phyloP scores from a whole-genome alignment of 2,329 filamentous ascomycete species.

The Epichloe scottii region DNA sequence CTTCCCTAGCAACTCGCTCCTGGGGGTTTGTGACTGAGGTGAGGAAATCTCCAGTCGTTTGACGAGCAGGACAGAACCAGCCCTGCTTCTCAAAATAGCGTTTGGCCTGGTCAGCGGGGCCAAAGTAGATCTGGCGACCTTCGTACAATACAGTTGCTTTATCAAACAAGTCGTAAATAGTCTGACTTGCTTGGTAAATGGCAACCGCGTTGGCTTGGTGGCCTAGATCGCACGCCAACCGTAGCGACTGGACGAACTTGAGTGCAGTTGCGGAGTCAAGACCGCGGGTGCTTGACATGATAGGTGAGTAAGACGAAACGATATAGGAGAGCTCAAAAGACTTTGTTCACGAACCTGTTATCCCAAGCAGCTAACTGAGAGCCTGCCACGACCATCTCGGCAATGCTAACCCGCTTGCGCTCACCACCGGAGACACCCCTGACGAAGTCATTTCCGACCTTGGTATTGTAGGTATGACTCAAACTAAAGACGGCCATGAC shows the following conservation, averaged over 20 bases:
- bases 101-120: slow-evolving; percentile 45
- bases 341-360: slow-evolving; percentile 33
- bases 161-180: slow-evolving; percentile 62
- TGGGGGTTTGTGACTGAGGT: slow-evolving; percentile 54
- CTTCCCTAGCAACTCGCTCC: slow-evolving; percentile 42
- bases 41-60: slow-evolving; percentile 58
- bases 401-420: slow-evolving; percentile 70
- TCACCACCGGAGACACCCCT: slow-evolving; percentile 61
- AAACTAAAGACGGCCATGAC: slow-evolving; percentile 63
- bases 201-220: slow-evolving; percentile 52
- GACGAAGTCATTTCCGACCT: slow-evolving; percentile 62
- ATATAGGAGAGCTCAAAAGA: neutral
- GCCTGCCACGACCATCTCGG: slow-evolving; percentile 58
- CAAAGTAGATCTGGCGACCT: slow-evolving; percentile 67
- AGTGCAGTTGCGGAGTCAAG: slow-evolving; percentile 62
- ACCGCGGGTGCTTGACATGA: slow-evolving; percentile 42
- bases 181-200: slow-evolving; percentile 59
- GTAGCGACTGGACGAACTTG: slow-evolving; percentile 57
- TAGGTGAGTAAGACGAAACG: neutral
- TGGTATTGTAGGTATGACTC: slow-evolving; percentile 58
- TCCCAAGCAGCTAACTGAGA: slow-evolving; percentile 52
- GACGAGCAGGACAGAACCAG: slow-evolving; percentile 52
- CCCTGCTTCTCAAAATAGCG: slow-evolving; percentile 57
- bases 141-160: slow-evolving; percentile 65
- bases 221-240: slow-evolving; percentile 51